Evolutionary conservation across 331 rosid species (phyloP).

Genomic region (Prunus yedoensis): DNA sequence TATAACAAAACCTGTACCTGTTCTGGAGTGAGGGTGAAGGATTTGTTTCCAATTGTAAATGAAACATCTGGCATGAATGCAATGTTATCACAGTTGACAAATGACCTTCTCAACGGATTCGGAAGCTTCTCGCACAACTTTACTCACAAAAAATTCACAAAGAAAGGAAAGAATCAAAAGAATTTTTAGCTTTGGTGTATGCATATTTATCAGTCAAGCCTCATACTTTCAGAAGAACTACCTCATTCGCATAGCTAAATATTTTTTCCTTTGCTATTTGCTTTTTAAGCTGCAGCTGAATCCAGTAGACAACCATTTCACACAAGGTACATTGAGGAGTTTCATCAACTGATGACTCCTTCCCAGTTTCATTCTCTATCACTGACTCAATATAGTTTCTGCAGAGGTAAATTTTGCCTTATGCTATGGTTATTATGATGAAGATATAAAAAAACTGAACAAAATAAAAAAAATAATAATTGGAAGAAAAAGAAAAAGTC

Average conservation of each 20-base stretch:
- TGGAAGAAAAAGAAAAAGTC: slow-evolving; percentile 11
- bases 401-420: slow-evolving; percentile 34
- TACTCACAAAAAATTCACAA: background rate
- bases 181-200: background rate
- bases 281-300: slow-evolving; percentile 68
- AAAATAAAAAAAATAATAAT: background rate
- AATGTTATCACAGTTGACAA: slow-evolving; percentile 46
- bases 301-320: slow-evolving; percentile 66
- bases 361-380: slow-evolving; percentile 38
- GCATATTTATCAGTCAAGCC: background rate
- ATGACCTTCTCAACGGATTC: slow-evolving; percentile 52
- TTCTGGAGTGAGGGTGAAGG: slow-evolving; percentile 62
- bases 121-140: slow-evolving; percentile 80
- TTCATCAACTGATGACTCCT: slow-evolving; percentile 32
- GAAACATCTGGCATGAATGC: slow-evolving; percentile 52
- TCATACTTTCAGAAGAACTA: slow-evolving; percentile 10
- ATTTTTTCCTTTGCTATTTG: slow-evolving; percentile 50
- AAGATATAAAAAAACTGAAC: background rate
- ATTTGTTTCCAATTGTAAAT: slow-evolving; percentile 54
- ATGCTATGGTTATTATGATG: slow-evolving; percentile 17
- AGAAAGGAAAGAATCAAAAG: background rate
- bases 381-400: slow-evolving; percentile 55
- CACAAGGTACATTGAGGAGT: slow-evolving; percentile 55
- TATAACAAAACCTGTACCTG: slow-evolving; percentile 43
- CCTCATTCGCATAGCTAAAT: slow-evolving; percentile 59